Base-by-base conservation (phyloP, 78 protist species). In the Dictyostelium firmibasis region DNA sequence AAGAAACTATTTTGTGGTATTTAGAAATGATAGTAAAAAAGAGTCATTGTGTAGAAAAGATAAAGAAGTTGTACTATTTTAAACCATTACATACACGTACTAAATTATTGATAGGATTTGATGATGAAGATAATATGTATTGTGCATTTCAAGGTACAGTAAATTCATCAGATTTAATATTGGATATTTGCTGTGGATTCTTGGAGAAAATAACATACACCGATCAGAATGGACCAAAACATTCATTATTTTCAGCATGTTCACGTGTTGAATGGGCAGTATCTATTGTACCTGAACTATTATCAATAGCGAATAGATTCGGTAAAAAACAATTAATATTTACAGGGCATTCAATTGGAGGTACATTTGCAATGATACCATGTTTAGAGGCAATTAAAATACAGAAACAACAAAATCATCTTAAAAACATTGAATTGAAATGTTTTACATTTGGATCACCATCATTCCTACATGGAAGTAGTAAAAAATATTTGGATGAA, bases 341-440 rank as follows among this genome's bases (percentile, higher is more conserved):
- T n/a, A 43, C 86, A 2, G 93, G 93, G 13, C 93, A 87, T 38
- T 87, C 93, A 14, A 87, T 87, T 53, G 93, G 86, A 3, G 85
- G 57, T 38, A 62, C 47, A 8, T 20, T 70, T 36, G 93, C 93
- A 43, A 20, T 50, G 20, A 38, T 44, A 3, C 33, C 93, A 3
- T n/a, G 57, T 3, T 10, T 87, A 5, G 78, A 57, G 10, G 85
- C 93, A n/a, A 43, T 87, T 47, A 64, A 87, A 31, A n/a, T 86
- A 6, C 67, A 85, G 36, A 47, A 47, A 25, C 31, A 69, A 25
- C 77, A 23, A 9, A 72, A 41, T 33, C 31, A 23, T 16, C 0
- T 31, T 10, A 8, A 78, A 18, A 76, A 76, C 10, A 78, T 23
- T 35, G 4, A 64, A 41, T 50, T 87, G 6, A 76, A 78, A 10